phyloP scores from a whole-genome alignment of 2,329 filamentous ascomycete genomes.

The Bipolaris oryzae region DNA sequence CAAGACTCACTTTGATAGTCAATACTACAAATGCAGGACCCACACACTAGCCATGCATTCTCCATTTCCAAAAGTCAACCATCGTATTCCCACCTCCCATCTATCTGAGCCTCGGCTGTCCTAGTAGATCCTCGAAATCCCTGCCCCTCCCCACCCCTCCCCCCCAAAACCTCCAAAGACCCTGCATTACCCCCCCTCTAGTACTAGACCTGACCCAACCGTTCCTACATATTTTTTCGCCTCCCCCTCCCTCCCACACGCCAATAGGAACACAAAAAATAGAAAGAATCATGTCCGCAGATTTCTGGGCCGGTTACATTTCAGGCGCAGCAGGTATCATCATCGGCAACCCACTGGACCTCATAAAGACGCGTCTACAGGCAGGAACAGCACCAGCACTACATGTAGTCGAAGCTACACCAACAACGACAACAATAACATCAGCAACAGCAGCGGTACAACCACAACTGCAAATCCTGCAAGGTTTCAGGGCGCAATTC shows the following conservation, averaged over 20 bases:
- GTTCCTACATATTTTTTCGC: not conserved
- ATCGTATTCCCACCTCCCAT: not conserved
- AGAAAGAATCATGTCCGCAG: constrained; percentile 72
- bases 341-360: constrained; percentile 84
- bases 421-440: not conserved
- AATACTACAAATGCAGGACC: too few relatives aligned
- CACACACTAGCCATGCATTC: not conserved
- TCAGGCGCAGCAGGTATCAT: constrained; percentile 86
- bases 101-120: constrained; percentile 25
- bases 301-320: constrained; percentile 93
- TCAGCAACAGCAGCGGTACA: constrained; percentile 7
- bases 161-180: constrained; percentile 4
- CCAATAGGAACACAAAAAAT: not conserved
- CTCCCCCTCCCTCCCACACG: not conserved
- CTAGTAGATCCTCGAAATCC: not conserved
- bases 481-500: constrained; percentile 39
- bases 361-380: constrained; percentile 82
- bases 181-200: constrained; percentile 18
- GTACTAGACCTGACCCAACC: constrained; percentile 5
- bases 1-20: too few relatives aligned
- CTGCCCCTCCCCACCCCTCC: constrained; percentile 10
- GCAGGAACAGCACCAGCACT: constrained; percentile 53
- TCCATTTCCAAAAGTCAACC: not conserved
- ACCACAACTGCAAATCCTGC: constrained; percentile 15
- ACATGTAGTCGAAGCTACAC: constrained; percentile 18